Conservation (phyloP, 805 yeast genomes). For the Saturnispora sanitii region DNA sequence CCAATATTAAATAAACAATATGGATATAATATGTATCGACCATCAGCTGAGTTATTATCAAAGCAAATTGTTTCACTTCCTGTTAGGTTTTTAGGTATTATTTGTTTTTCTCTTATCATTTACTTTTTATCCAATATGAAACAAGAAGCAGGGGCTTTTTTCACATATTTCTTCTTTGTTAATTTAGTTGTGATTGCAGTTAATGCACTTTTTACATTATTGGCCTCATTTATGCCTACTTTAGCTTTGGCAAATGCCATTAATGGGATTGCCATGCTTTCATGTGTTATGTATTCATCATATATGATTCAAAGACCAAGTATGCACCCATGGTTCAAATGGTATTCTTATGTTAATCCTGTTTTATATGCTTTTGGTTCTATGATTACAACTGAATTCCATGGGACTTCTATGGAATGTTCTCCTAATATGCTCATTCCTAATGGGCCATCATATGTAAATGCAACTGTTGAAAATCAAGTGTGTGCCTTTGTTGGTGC, state of each 20-base stretch:
- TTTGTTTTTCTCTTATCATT: slow-evolving; percentile 35
- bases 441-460: slow-evolving; percentile 43
- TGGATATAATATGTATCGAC: slow-evolving; percentile 51
- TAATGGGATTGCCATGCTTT: slow-evolving; percentile 45
- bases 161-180: slow-evolving; percentile 37
- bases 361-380: slow-evolving; percentile 41
- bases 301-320: slow-evolving; percentile 49
- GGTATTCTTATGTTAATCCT: slow-evolving; percentile 44
- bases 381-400: slow-evolving; percentile 48
- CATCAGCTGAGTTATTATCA: slow-evolving; percentile 55
- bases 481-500: slow-evolving; percentile 50
- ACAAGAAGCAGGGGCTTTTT: slow-evolving; percentile 45
- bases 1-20: slow-evolving; percentile 57
- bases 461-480: slow-evolving; percentile 29
- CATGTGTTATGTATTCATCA: slow-evolving; percentile 51
- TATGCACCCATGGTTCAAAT: slow-evolving; percentile 56
- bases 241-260: slow-evolving; percentile 51
- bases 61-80: slow-evolving; percentile 49
- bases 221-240: slow-evolving; percentile 41
- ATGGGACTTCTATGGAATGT: slow-evolving; percentile 44
- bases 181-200: slow-evolving; percentile 32
- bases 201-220: slow-evolving; percentile 41
- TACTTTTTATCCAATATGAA: slow-evolving; percentile 47
- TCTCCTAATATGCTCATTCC: slow-evolving; percentile 36
- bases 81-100: slow-evolving; percentile 39